Base-by-base conservation (phyloP, 148 eudicot species). In the Heliosperma pusillum region DNA sequence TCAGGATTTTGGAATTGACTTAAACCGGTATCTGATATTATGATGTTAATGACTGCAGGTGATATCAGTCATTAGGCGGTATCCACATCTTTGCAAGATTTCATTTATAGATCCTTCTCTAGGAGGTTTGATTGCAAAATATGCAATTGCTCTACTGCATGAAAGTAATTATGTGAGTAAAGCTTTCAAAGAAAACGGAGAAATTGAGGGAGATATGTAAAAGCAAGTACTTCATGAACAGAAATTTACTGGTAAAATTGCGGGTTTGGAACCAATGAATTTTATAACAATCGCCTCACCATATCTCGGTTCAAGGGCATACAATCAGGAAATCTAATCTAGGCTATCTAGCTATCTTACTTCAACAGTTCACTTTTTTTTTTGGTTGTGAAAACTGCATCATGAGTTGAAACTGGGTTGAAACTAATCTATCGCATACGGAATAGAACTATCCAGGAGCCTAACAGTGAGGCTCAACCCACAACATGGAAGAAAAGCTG, bases 271-370 rank as follows among this genome's bases (percentile, higher is more conserved):
- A 78, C 98, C 98, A 21, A 74, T 92, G 70, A 95, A 89, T 81
- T 95, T 90, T 68, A 83, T 95, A 66, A 92, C 98, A 71, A 80
- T 77, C 27, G 98, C 98, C 30, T 82, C 98, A 7, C 98, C 98
- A 21, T 96, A 95, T 77, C 97, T 95, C 69, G 98, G 98, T 78
- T 86, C 91, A 59, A 85, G 90, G 80, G 98, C 93, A 25, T 92
- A 89, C 83, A 90, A 87, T 75, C 98, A 95, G 93, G 98, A 90
- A 47, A 74, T 47, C 42, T 6, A 2, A 36, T 36, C 42, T n/a
- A n/a, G n/a, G n/a, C n/a, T n/a, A n/a, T n/a, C n/a, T 33, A 3
- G 36, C 7, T 36, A 36, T 36, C 42, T 36, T 36, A 36, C 42
- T 36, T 36, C 9, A 10, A 36, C 42, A 6, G 7, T 36, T 6